Evolutionary conservation across 352 stramenopile species (phyloP).

Genomic region (Phytophthora cactorum): DNA sequence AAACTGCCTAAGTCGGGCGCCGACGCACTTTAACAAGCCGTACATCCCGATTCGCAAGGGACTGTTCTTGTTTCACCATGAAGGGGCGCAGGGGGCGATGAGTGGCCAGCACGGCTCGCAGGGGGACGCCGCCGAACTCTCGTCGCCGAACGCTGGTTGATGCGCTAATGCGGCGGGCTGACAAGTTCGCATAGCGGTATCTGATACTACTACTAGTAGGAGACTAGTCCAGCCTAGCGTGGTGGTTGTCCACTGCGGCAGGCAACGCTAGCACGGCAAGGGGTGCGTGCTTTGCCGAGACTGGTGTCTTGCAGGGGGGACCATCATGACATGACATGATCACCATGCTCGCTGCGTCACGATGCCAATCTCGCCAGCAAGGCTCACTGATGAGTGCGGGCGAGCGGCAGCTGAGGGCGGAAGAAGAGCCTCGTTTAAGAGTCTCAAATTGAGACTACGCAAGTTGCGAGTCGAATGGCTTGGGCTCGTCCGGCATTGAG

Average conservation of each 20-base stretch:
- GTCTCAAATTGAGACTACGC: too few species aligned
- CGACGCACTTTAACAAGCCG: conserved; percentile 14
- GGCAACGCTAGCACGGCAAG: background rate
- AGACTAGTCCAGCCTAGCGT: too few species aligned
- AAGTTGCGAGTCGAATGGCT: background rate
- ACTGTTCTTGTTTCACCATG: conserved; percentile 26
- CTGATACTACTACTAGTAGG: too few species aligned
- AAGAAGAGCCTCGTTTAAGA: conserved; percentile 13
- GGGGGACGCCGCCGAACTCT: conserved; percentile 20
- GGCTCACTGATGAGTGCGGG: background rate
- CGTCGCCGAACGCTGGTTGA: background rate
- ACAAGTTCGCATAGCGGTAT: background rate
- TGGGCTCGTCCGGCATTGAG: conserved; percentile 13
- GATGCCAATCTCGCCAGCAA: conserved; percentile 7
- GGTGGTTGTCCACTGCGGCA: too few species aligned
- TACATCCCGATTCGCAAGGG: background rate
- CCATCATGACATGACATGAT: background rate
- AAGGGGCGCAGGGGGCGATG: conserved; percentile 23
- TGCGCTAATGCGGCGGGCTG: background rate
- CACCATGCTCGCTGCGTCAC: background rate
- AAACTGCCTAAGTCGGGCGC: background rate
- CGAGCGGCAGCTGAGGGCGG: conserved; percentile 21
- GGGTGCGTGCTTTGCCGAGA: background rate
- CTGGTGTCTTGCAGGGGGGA: background rate
- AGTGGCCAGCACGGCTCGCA: conserved; percentile 18